These are phyloP conservation scores for Ziziphus jujuba DNA, from an alignment of 306 rosid species.

Conservation along the genomic window DNA sequence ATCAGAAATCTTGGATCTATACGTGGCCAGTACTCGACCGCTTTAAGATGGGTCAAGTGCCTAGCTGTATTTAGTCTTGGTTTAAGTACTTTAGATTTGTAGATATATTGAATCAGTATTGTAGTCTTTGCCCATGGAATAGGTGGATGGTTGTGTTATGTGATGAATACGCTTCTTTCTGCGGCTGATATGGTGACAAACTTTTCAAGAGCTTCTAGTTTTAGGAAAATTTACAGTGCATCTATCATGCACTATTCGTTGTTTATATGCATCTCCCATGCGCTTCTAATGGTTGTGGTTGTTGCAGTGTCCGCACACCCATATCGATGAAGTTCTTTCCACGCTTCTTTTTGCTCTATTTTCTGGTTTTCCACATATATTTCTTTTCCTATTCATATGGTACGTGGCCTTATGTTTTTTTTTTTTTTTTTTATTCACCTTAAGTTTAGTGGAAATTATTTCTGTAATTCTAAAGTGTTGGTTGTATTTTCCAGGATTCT, in stretches of 20 bases:
- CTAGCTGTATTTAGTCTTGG: not conserved
- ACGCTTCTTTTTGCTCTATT: constrained; percentile 95
- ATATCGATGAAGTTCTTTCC: constrained; percentile 99
- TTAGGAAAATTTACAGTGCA: constrained; percentile 9
- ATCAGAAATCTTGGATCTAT: not conserved
- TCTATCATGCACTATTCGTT: not conserved
- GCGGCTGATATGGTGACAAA: not conserved
- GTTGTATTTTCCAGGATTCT: constrained; percentile 63
- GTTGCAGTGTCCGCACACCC: constrained; percentile 95
- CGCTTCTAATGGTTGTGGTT: constrained; percentile 34
- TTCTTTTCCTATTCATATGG: constrained; percentile 95
- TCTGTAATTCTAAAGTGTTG: not conserved
- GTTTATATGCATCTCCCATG: constrained; percentile 17
- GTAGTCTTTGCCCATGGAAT: not conserved
- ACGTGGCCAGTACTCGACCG: not conserved
- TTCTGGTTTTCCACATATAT: constrained; percentile 94
- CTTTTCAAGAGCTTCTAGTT: too few relatives aligned
- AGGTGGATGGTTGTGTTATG: not conserved
- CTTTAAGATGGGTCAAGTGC: not conserved
- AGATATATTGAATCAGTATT: too few relatives aligned
- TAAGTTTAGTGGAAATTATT: not conserved
- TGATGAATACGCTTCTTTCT: not conserved
- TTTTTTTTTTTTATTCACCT: not conserved
- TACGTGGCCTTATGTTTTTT: constrained; percentile 27
- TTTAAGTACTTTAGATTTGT: too few relatives aligned